Percentiles rank a stretch among this genome's conserved stretches.
Conservation (phyloP, 257 asterid genomes). For the Rubia yunnanensis region DNA sequence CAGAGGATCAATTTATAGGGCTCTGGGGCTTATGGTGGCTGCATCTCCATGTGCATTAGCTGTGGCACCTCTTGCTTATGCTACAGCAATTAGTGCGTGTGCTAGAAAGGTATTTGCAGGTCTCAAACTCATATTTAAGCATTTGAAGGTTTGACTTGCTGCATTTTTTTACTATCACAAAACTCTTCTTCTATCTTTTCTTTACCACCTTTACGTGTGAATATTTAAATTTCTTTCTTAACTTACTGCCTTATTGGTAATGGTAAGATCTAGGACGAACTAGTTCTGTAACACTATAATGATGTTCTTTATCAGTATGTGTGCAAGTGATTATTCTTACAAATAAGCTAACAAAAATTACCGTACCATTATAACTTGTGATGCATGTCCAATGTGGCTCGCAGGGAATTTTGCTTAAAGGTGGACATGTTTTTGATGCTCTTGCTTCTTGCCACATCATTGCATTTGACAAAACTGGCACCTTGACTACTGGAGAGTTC, state of each 20-base stretch:
- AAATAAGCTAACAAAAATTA: background rate
- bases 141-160: background rate
- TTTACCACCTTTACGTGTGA: background rate
- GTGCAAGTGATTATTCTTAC: background rate
- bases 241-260: background rate
- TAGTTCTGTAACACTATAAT: background rate
- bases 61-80: conserved; percentile 93
- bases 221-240: background rate
- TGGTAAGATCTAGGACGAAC: background rate
- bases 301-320: background rate
- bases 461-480: conserved; percentile 99
- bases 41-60: conserved; percentile 99
- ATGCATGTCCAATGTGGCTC: conserved; percentile 5
- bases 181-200: background rate
- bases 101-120: conserved; percentile 63
- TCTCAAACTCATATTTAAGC: background rate
- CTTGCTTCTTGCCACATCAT: conserved; percentile 88
- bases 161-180: background rate
- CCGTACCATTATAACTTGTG: background rate
- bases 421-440: conserved; percentile 92
- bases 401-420: conserved; percentile 96
- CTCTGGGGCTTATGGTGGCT: conserved; percentile 97
- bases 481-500: conserved; percentile 95
- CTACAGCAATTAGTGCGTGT: conserved; percentile 97
- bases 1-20: conserved; percentile 97